Percentiles rank a stretch among this genome's conserved stretches.
phyloP scores from a whole-genome alignment of 2,329 filamentous ascomycete species.

The Penicillium psychrosexuale region DNA sequence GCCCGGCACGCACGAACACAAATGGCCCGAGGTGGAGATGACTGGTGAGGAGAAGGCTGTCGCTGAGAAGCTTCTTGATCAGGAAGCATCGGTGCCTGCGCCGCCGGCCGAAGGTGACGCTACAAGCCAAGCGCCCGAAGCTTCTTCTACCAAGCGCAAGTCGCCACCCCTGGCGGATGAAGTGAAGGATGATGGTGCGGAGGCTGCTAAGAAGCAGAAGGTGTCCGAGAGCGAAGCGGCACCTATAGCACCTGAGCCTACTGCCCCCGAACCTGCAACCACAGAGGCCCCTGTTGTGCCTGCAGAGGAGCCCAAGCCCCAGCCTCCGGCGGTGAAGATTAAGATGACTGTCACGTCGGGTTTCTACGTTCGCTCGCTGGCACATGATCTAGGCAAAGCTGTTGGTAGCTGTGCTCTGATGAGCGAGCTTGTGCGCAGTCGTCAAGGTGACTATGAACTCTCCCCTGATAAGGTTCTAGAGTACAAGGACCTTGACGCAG shows the following conservation, averaged over 20 bases:
- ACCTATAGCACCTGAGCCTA: slow-evolving; percentile 9
- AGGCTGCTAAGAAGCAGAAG: slow-evolving; percentile 33
- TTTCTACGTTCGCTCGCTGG: slow-evolving; percentile 93
- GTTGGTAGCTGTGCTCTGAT: slow-evolving; percentile 80
- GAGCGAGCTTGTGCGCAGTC: slow-evolving; percentile 74
- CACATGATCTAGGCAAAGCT: slow-evolving; percentile 83
- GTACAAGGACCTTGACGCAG: slow-evolving; percentile 70
- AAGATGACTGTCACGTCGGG: slow-evolving; percentile 91
- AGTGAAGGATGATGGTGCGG: slow-evolving; percentile 16
- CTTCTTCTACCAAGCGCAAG: slow-evolving; percentile 34
- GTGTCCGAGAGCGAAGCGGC: slow-evolving; percentile 28
- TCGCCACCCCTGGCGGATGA: slow-evolving; percentile 30
- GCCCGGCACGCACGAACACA: slow-evolving; percentile 72
- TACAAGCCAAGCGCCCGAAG: slow-evolving; percentile 18
- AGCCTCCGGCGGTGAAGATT: slow-evolving; percentile 71
- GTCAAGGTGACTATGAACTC: slow-evolving; percentile 77
- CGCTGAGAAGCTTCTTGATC: slow-evolving; percentile 63
- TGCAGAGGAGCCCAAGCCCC: slow-evolving; percentile 19
- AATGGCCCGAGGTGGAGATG: slow-evolving; percentile 77
- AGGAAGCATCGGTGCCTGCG: slow-evolving; percentile 29
- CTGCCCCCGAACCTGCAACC: slow-evolving; percentile 13
- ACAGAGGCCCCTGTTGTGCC: slow-evolving; percentile 12
- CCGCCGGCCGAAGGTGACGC: slow-evolving; percentile 31
- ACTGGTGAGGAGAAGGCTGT: slow-evolving; percentile 70
- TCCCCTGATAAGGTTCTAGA: slow-evolving; percentile 70